phyloP scores from a whole-genome alignment of 805 yeast species.

The Teunomyces aglyptinius region DNA sequence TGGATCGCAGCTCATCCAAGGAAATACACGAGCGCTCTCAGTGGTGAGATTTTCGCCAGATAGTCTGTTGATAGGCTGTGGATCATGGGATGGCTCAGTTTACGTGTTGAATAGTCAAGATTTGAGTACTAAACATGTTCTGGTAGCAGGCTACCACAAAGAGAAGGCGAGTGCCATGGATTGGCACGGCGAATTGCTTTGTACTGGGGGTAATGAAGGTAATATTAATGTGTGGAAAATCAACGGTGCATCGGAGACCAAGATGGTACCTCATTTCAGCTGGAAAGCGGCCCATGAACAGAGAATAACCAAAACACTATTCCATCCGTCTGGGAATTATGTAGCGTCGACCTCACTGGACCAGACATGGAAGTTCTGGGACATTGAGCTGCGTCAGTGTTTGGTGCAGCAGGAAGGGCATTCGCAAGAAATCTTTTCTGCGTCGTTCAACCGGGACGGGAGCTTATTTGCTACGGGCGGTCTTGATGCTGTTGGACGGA shows the following conservation, averaged over 20 bases:
- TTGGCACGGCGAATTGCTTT: constrained; percentile 48
- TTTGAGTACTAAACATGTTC: constrained; percentile 26
- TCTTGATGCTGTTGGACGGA: constrained; percentile 62
- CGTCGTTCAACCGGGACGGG: constrained; percentile 75
- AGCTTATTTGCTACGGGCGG: constrained; percentile 75
- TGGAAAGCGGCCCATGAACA: constrained; percentile 33
- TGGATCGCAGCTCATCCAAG: constrained; percentile 66
- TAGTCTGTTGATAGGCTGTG: constrained; percentile 49
- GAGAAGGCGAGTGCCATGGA: constrained; percentile 73
- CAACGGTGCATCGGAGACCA: constrained; percentile 6
- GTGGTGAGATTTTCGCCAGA: constrained; percentile 46
- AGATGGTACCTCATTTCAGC: constrained; percentile 16
- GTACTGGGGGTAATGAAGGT: constrained; percentile 42
- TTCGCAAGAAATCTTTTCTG: constrained; percentile 61
- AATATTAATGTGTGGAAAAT: constrained; percentile 31
- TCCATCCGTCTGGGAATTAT: constrained; percentile 62
- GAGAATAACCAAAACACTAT: constrained; percentile 58
- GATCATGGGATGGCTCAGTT: constrained; percentile 83
- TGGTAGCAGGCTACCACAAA: constrained; percentile 43
- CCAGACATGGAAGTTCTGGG: constrained; percentile 89
- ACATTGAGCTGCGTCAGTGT: constrained; percentile 38
- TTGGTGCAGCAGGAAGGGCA: constrained; percentile 84
- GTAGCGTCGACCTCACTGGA: constrained; percentile 78
- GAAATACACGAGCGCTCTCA: constrained; percentile 67
- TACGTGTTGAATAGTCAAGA: constrained; percentile 45